Percentiles rank a stretch among this genome's conserved stretches.
Conservation (phyloP, 495 filamentous ascomycete genomes). For the Immersiella caudata region DNA sequence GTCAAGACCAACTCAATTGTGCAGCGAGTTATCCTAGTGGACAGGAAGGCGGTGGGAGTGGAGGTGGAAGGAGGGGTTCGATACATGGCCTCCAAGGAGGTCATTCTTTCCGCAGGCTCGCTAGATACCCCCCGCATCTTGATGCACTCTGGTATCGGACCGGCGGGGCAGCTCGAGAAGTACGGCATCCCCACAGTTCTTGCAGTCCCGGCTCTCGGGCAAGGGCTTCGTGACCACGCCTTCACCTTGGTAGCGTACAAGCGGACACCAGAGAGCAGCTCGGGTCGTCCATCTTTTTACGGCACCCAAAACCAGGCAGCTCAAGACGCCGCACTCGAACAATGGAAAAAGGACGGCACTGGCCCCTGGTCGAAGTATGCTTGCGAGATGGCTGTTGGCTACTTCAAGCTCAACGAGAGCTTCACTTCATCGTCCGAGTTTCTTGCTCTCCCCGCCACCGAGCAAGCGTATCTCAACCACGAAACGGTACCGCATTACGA, state of each 20-base stretch:
- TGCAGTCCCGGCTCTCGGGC: slow-evolving; percentile 54
- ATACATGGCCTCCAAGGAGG: slow-evolving; percentile 57
- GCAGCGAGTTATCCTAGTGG: slow-evolving; percentile 54
- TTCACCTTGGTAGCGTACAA: slow-evolving; percentile 34
- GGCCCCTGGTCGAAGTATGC: slow-evolving; percentile 49
- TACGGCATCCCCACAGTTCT: slow-evolving; percentile 56
- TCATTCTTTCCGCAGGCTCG: slow-evolving; percentile 61
- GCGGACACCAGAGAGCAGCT: slow-evolving; percentile 30
- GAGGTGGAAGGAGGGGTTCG: slow-evolving; percentile 39
- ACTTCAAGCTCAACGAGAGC: slow-evolving; percentile 52
- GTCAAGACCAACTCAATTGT: slow-evolving; percentile 54
- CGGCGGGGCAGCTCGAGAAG: slow-evolving; percentile 51
- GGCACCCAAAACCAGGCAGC: slow-evolving; percentile 26
- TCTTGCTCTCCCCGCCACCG: slow-evolving; percentile 42
- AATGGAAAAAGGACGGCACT: slow-evolving; percentile 52
- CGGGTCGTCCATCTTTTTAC: slow-evolving; percentile 39
- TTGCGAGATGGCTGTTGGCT: slow-evolving; percentile 53
- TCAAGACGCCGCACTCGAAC: slow-evolving; percentile 47
- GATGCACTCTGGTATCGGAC: slow-evolving; percentile 68
- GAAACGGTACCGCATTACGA: slow-evolving; percentile 52
- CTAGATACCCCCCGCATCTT: slow-evolving; percentile 63
- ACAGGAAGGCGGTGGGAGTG: slow-evolving; percentile 56
- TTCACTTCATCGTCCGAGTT: slow-evolving; percentile 47
- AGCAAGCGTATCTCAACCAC: slow-evolving; percentile 44
- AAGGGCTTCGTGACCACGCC: slow-evolving; percentile 60